These are phyloP conservation scores for Paxillus involutus DNA, from an alignment of 768 basidiomycete genomes.

Conservation along the genomic window DNA sequence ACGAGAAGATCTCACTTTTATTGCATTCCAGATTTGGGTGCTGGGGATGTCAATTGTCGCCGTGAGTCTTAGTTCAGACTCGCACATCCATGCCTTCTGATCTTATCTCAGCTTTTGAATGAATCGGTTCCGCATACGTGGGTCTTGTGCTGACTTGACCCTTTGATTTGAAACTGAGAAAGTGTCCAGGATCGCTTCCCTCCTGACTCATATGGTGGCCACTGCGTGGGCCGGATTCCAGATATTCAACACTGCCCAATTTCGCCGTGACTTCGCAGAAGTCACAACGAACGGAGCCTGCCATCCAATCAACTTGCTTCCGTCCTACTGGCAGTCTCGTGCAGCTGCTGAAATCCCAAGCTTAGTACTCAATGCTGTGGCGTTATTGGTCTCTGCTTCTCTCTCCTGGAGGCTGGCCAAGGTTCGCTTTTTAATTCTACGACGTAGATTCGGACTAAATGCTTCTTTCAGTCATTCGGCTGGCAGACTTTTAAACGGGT, in stretches of 20 bases:
- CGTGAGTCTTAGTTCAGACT: conserved; percentile 26
- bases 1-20: conserved; percentile 77
- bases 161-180: background rate
- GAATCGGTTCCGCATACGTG: conserved; percentile 80
- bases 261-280: conserved; percentile 54
- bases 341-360: conserved; percentile 61
- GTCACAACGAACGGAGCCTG: conserved; percentile 70
- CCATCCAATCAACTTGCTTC: conserved; percentile 50
- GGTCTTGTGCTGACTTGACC: background rate
- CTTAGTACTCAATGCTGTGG: conserved; percentile 59
- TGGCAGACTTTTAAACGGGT: conserved; percentile 91
- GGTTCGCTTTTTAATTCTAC: conserved; percentile 36
- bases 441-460: background rate
- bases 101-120: conserved; percentile 42
- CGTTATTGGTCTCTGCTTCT: conserved; percentile 58
- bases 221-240: conserved; percentile 76
- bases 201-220: conserved; percentile 70
- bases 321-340: conserved; percentile 64
- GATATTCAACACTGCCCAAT: conserved; percentile 56
- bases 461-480: conserved; percentile 55
- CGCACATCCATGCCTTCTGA: background rate
- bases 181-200: conserved; percentile 50
- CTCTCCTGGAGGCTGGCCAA: conserved; percentile 76
- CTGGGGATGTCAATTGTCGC: conserved; percentile 77
- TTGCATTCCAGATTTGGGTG: conserved; percentile 80